phyloP scores from a whole-genome alignment of 441 rosid species.

The Jatropha podagrica region DNA sequence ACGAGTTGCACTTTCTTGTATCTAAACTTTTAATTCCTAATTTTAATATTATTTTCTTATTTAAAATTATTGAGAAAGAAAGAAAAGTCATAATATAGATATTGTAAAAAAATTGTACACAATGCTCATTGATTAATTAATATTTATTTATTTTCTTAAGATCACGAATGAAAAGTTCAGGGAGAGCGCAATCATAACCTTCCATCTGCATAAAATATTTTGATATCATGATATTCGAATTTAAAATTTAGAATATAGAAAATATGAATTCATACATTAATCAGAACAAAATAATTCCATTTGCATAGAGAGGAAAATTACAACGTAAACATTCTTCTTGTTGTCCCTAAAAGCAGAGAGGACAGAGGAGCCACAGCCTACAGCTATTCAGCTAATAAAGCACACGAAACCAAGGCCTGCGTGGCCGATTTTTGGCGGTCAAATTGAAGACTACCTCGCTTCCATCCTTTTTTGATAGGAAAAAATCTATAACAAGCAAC shows the following conservation, averaged over 20 bases:
- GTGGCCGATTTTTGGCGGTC: not conserved
- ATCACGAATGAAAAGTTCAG: too few species aligned
- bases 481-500: not conserved
- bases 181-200: too few species aligned
- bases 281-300: not conserved
- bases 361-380: not conserved
- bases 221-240: too few species aligned
- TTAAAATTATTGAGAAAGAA: too few species aligned
- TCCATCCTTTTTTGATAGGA: not conserved
- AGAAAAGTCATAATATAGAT: too few species aligned
- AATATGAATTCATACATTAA: not conserved
- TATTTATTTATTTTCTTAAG: too few species aligned
- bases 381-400: not conserved
- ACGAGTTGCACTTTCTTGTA: too few species aligned
- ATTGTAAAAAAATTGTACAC: too few species aligned
- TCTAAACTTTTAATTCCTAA: too few species aligned
- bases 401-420: not conserved
- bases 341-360: not conserved
- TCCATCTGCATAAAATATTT: too few species aligned
- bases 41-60: too few species aligned
- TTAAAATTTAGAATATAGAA: not conserved
- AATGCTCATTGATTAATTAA: too few species aligned
- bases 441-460: not conserved
- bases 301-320: not conserved
- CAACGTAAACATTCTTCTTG: not conserved